Evolutionary conservation across 805 yeast genomes (phyloP).

Genomic region (Cyberlindnera xishuangbannaensis): DNA sequence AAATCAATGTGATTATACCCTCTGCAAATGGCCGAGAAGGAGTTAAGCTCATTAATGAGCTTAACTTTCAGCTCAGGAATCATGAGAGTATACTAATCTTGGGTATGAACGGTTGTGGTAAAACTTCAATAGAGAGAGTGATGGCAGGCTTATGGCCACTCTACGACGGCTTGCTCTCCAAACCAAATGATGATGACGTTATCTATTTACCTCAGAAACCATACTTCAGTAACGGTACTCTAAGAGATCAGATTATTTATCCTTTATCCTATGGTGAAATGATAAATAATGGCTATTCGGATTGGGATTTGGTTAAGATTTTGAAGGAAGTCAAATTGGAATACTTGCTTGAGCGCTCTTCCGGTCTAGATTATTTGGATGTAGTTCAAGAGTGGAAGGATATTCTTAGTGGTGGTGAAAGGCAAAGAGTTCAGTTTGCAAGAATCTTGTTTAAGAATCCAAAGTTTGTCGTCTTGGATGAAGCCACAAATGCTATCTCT

Average conservation of each 20-base stretch:
- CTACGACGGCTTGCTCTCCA: slow-evolving; percentile 74
- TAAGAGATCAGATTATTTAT: slow-evolving; percentile 87
- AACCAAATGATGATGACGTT: slow-evolving; percentile 66
- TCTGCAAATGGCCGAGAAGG: slow-evolving; percentile 55
- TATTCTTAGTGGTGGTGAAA: slow-evolving; percentile 94
- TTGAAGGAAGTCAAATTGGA: slow-evolving; percentile 74
- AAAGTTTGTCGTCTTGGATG: slow-evolving; percentile 78
- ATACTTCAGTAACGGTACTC: slow-evolving; percentile 75
- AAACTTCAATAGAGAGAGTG: slow-evolving; percentile 77
- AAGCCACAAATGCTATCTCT: slow-evolving; percentile 89
- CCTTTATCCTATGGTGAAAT: slow-evolving; percentile 77
- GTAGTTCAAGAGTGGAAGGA: slow-evolving; percentile 72
- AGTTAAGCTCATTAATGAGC: slow-evolving; percentile 51
- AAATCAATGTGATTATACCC: slow-evolving; percentile 79
- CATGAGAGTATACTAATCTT: slow-evolving; percentile 66
- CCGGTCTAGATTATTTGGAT: slow-evolving; percentile 41
- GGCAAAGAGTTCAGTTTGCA: slow-evolving; percentile 86
- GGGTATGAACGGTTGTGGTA: slow-evolving; percentile 89
- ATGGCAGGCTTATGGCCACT: slow-evolving; percentile 91
- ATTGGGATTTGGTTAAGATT: slow-evolving; percentile 60
- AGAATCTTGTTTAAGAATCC: slow-evolving; percentile 78
- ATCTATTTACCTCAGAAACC: slow-evolving; percentile 82
- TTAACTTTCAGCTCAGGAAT: slow-evolving; percentile 49
- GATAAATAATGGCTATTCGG: slow-evolving; percentile 65
- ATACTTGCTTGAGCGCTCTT: slow-evolving; percentile 64